These are phyloP conservation scores for Gnetum montanum DNA, from an alignment of 75 land plant genomes.

Conservation along the genomic window DNA sequence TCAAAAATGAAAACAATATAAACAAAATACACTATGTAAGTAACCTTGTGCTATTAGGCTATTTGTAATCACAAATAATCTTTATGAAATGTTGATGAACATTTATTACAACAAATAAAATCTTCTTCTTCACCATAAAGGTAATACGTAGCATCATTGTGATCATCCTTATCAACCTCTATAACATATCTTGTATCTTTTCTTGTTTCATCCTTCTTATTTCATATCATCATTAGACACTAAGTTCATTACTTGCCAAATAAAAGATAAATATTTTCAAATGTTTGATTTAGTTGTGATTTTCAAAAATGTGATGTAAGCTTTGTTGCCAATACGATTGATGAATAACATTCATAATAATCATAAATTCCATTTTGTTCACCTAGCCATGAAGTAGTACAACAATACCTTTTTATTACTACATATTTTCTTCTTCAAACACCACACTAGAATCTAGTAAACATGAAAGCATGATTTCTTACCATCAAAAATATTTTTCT, in stretches of 20 bases:
- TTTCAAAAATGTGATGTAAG: constrained; percentile 36
- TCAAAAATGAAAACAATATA: not conserved
- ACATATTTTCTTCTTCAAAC: constrained; percentile 47
- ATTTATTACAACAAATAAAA: constrained; percentile 89
- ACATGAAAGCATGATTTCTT: too few species aligned
- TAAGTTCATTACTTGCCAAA: constrained; percentile 63
- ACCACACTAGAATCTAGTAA: constrained; percentile 54
- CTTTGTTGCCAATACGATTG: constrained; percentile 80
- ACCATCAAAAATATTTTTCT: too few species aligned
- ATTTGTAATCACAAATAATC: constrained; percentile 70
- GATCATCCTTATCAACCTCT: constrained; percentile 45
- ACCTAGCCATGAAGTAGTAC: constrained; percentile 47
- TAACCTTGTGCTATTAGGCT: too few species aligned
- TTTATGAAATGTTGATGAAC: constrained; percentile 93
- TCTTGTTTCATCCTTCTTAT: constrained; percentile 52
- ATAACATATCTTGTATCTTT: constrained; percentile 12
- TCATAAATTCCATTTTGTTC: constrained; percentile 44
- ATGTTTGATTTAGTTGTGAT: too few species aligned
- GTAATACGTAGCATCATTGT: constrained; percentile 92
- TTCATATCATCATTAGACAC: constrained; percentile 79
- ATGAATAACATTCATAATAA: constrained; percentile 52
- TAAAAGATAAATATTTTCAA: constrained; percentile 67
- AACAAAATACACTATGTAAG: not conserved
- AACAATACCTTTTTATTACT: constrained; percentile 32
- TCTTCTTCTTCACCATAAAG: constrained; percentile 96